phyloP scores from a whole-genome alignment of 2,329 filamentous ascomycete species.

The Xylariales sp. region DNA sequence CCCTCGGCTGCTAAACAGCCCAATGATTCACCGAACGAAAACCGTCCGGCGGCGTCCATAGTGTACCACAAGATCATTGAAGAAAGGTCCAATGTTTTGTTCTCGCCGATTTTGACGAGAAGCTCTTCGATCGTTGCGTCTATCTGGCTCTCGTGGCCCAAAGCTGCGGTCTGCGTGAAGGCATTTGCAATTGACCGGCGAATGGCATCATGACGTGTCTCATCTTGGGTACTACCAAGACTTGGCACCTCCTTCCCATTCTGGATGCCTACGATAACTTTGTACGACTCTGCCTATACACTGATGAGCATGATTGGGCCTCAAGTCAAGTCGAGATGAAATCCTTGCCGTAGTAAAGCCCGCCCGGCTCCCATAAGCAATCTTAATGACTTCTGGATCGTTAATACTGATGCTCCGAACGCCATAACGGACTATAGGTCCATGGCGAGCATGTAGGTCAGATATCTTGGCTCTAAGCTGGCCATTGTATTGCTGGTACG shows the following conservation, averaged over 20 bases:
- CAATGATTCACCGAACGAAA: constrained; percentile 42
- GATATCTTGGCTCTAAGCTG: constrained; percentile 15
- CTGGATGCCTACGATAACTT: constrained; percentile 40
- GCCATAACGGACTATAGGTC: constrained; percentile 45
- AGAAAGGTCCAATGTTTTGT: constrained; percentile 39
- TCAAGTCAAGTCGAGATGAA: neutral
- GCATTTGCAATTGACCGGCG: constrained; percentile 45
- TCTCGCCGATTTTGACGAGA: constrained; percentile 31
- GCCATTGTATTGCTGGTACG: constrained; percentile 45
- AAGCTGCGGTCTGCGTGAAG: constrained; percentile 41
- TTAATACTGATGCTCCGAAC: constrained; percentile 44
- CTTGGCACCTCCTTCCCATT: constrained; percentile 46
- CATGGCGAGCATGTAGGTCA: constrained; percentile 40
- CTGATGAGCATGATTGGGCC: neutral
- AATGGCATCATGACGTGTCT: constrained; percentile 41
- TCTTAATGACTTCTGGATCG: constrained; percentile 44
- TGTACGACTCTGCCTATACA: constrained; percentile 43
- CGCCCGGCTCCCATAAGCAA: constrained; percentile 44
- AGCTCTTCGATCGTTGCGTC: constrained; percentile 43
- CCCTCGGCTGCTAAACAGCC: constrained; percentile 41
- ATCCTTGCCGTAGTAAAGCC: constrained; percentile 42
- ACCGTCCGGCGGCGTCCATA: constrained; percentile 43
- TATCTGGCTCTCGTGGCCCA: constrained; percentile 45
- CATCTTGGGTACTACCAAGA: constrained; percentile 43
- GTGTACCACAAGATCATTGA: constrained; percentile 41